Evolutionary conservation across 2,329 filamentous ascomycete genomes (phyloP).

Genomic region (Cladophialophora psammophila): DNA sequence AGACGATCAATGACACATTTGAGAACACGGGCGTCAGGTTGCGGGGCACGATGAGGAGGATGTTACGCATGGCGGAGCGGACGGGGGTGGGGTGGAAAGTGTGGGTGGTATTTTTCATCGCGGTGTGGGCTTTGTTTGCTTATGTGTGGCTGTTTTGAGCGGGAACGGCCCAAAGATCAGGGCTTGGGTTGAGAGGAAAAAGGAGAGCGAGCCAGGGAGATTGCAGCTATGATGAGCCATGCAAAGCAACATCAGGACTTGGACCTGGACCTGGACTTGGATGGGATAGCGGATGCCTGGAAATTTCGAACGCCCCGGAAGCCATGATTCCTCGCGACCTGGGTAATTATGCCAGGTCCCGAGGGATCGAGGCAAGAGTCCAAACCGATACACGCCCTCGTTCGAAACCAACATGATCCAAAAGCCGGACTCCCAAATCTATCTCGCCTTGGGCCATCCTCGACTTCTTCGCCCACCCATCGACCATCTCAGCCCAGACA

Average conservation of each 20-base stretch:
- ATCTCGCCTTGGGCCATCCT: not conserved
- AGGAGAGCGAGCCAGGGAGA: not conserved
- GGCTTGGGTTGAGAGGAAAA: not conserved
- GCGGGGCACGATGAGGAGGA: conserved; percentile 93
- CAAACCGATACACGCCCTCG: not conserved
- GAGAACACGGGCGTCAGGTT: conserved; percentile 82
- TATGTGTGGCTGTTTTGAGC: conserved; percentile 88
- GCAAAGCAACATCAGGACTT: not conserved
- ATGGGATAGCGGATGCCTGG: not conserved
- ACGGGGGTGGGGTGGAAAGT: conserved; percentile 97
- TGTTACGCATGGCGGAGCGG: conserved; percentile 92
- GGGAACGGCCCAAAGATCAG: not conserved
- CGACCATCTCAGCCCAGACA: not conserved
- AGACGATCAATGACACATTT: conserved; percentile 96
- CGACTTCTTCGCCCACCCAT: not conserved
- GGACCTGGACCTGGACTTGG: not conserved
- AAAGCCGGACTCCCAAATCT: not conserved
- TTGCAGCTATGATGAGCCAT: not conserved
- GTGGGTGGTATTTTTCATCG: conserved; percentile 88
- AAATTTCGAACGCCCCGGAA: not conserved
- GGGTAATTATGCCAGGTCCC: not conserved
- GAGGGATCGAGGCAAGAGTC: not conserved
- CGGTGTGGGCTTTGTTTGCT: conserved; percentile 81
- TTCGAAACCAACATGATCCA: not conserved
- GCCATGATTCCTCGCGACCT: not conserved